Conservation (phyloP, 1,284 basidiomycete genomes). For the Rhodotorula sp. region DNA sequence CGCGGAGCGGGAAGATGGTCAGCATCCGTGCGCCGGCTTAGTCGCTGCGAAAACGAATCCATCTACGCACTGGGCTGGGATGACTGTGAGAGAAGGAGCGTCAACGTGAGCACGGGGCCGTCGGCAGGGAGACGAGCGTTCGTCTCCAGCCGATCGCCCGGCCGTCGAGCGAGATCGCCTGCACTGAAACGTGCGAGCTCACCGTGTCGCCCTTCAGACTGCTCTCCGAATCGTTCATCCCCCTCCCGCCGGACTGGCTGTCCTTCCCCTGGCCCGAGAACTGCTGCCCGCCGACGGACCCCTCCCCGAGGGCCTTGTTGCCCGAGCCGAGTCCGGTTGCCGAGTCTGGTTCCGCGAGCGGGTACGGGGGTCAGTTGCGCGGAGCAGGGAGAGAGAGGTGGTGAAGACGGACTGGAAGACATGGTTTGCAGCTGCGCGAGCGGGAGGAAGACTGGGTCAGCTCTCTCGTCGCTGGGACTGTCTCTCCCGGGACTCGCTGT, state of each 20-base stretch:
- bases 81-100: constrained; percentile 1
- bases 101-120: background rate
- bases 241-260: constrained; percentile 24
- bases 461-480: background rate
- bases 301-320: constrained; percentile 23
- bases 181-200: background rate
- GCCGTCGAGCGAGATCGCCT: background rate
- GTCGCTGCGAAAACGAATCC: accelerated
- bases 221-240: constrained; percentile 26
- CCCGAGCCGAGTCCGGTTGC: constrained; percentile 22
- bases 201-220: constrained; percentile 36
- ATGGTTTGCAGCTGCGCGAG: background rate
- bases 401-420: constrained; percentile 26
- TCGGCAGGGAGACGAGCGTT: background rate
- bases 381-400: background rate
- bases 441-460: background rate
- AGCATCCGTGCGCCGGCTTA: background rate
- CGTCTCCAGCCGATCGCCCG: too few species aligned
- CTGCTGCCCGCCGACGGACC: constrained; percentile 16
- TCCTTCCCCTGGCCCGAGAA: constrained; percentile 11
- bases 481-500: background rate
- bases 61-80: constrained; percentile 24
- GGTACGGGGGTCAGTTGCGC: background rate
- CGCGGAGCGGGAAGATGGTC: too few species aligned
- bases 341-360: constrained; percentile 3